phyloP scores from a whole-genome alignment of 164 flowering plant genomes.

The Vitis vinifera region ASM3070453v1 NC_081816.1:6900001-6900500 shows the following conservation, averaged over 20 bases:
- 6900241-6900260: conserved; percentile 25
- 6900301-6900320: neutral
- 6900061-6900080: conserved; percentile 3
- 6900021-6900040: neutral
- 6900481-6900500: too few relatives aligned
- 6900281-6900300: conserved; percentile 14
- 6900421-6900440: too few relatives aligned
- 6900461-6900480: too few relatives aligned
- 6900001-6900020: neutral
- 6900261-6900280: conserved; percentile 42
- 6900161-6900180: conserved; percentile 6
- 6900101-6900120: neutral
- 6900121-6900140: conserved; percentile 1
- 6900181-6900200: conserved; percentile 10
- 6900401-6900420: neutral
- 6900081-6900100: conserved; percentile 5
- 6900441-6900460: too few relatives aligned
- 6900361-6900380: too few relatives aligned
- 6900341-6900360: too few relatives aligned
- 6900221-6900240: conserved; percentile 6
- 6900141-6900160: conserved; percentile 9
- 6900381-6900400: neutral
- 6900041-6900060: neutral
- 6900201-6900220: conserved; percentile 31
- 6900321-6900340: neutral